Conservation (phyloP, 306 rosid genomes). For the Vigna radiata region DNA sequence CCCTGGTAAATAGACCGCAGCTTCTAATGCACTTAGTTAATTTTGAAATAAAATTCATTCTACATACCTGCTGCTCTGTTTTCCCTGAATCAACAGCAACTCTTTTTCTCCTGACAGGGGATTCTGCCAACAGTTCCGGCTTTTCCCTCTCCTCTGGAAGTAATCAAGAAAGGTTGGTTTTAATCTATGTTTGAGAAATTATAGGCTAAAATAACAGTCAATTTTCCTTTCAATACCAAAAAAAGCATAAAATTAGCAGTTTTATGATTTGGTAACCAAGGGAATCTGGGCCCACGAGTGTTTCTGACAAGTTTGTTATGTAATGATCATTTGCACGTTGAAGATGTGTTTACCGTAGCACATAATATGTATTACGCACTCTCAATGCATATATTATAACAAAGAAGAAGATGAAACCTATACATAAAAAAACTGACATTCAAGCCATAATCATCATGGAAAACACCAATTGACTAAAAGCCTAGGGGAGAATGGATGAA, state of each 20-base stretch:
- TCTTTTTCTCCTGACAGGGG: conserved; percentile 86
- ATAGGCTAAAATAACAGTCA: conserved; percentile 2
- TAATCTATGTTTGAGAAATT: not conserved
- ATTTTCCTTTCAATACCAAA: conserved; percentile 9
- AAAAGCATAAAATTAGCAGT: conserved; percentile 27
- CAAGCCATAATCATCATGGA: conserved; percentile 20
- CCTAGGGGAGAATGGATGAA: conserved; percentile 12
- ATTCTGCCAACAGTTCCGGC: conserved; percentile 94
- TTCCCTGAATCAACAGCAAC: conserved; percentile 92
- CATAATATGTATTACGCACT: not conserved
- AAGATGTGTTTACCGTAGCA: not conserved
- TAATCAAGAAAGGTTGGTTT: conserved; percentile 41
- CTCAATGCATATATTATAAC: not conserved
- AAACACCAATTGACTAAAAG: conserved; percentile 20
- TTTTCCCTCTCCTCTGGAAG: conserved; percentile 92
- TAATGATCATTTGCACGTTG: conserved; percentile 9
- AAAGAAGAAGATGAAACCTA: conserved; percentile 33
- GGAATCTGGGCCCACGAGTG: not conserved
- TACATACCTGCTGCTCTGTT: conserved; percentile 90
- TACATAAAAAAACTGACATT: conserved; percentile 22
- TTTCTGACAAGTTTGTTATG: conserved; percentile 33
- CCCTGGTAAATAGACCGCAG: conserved; percentile 18
- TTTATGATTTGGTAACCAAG: conserved; percentile 16
- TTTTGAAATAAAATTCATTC: conserved; percentile 35
- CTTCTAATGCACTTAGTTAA: conserved; percentile 7